Evolutionary conservation across 1,139 yeast species (phyloP).

Genomic region (Candida glucosophila): DNA sequence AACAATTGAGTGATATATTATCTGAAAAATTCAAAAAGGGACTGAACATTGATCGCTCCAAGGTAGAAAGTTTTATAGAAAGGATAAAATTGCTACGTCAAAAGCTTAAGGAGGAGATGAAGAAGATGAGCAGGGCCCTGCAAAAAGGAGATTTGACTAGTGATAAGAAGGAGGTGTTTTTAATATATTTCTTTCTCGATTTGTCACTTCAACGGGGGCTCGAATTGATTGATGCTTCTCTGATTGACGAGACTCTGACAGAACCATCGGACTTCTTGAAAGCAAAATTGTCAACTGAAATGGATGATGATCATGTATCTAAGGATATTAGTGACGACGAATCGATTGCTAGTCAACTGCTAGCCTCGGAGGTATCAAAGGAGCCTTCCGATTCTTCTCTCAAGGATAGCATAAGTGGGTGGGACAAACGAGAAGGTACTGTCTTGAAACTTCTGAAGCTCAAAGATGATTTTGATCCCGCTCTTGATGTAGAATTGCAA

Average conservation of each 20-base stretch:
- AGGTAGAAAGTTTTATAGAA: conserved; percentile 32
- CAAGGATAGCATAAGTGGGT: conserved; percentile 24
- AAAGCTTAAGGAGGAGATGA: conserved; percentile 44
- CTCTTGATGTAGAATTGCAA: neutral
- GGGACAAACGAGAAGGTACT: conserved; percentile 36
- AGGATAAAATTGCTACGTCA: conserved; percentile 35
- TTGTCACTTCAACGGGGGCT: conserved; percentile 62
- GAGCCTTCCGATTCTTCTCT: conserved; percentile 10
- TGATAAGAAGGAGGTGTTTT: conserved; percentile 67
- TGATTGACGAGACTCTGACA: conserved; percentile 13
- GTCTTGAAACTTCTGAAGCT: conserved; percentile 25
- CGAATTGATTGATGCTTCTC: conserved; percentile 37
- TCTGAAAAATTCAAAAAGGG: conserved; percentile 19
- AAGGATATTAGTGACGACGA: conserved; percentile 5
- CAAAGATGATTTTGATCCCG: neutral
- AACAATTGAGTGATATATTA: conserved; percentile 27
- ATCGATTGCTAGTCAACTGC: neutral
- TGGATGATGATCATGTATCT: conserved; percentile 13
- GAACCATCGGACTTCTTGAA: no score
- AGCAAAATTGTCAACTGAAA: conserved; percentile 2
- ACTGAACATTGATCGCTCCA: conserved; percentile 19
- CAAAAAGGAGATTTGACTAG: conserved; percentile 42
- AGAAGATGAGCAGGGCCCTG: conserved; percentile 49
- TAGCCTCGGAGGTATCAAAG: neutral
- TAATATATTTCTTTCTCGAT: conserved; percentile 60